Evolutionary conservation across 1,284 basidiomycete species (phyloP).

Genomic region (Phlebopus sp.): DNA sequence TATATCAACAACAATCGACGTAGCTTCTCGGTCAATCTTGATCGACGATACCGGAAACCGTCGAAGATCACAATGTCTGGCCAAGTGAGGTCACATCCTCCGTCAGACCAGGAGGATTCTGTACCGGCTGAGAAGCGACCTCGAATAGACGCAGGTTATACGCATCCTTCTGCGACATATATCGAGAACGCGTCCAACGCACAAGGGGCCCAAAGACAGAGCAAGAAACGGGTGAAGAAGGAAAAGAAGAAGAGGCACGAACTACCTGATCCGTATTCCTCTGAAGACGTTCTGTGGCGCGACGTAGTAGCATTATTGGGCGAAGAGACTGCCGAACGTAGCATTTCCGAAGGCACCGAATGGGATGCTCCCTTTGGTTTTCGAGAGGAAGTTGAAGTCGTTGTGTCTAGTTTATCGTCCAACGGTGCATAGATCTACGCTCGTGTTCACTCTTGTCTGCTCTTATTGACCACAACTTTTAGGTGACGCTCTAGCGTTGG

Average conservation of each 20-base stretch:
- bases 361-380: constrained; percentile 60
- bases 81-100: constrained; percentile 8
- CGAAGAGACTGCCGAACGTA: constrained; percentile 49
- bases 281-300: constrained; percentile 72
- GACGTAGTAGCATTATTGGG: constrained; percentile 74
- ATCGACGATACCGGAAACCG: background rate
- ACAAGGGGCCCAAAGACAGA: background rate
- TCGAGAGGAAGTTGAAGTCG: constrained; percentile 64
- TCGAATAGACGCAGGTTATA: constrained; percentile 12
- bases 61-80: constrained; percentile 3
- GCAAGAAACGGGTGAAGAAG: constrained; percentile 6
- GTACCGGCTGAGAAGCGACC: constrained; percentile 16
- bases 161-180: background rate
- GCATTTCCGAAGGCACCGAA: constrained; percentile 49
- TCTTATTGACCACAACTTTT: constrained; percentile 3
- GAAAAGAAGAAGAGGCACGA: constrained; percentile 21
- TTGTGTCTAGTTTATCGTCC: constrained; percentile 61
- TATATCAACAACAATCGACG: background rate
- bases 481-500: constrained; percentile 72
- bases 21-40: no score
- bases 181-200: background rate
- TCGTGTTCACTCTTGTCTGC: background rate
- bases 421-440: constrained; percentile 46
- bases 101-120: constrained; percentile 6
- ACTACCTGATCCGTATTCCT: constrained; percentile 54